Evolutionary conservation across 1,139 yeast genomes (phyloP), one percentile per base, ranked within the genome.

Genomic region (Yamadazyma diddensiae): DNA sequence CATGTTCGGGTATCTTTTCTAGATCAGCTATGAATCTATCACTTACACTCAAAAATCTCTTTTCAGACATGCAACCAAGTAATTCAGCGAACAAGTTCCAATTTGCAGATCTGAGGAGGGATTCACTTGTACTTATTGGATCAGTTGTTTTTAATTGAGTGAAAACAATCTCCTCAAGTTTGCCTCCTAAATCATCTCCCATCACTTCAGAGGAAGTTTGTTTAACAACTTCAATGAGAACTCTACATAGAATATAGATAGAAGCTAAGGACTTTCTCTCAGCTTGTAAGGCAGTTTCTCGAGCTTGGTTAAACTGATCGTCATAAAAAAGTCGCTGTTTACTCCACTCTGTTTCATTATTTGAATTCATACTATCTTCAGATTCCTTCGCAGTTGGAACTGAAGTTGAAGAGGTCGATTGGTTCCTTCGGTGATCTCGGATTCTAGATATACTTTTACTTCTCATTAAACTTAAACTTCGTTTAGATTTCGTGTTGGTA

Each of bases 21-120:
- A 94, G 61, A 49, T 90, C 97, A 0, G 95, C 94, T 36, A 92
- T 85, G 50, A 94, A 94, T 34, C 96, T 67, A 55, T 94, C 98
- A 50, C 94, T 86, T 1, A 94, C 97, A 38, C 88, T 80, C 12
- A 86, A 57, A 48, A 94, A 88, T 34, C 94, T 68, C 39, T 80
- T 78, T 30, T 77, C 82, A 0, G 96, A 85, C 95, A 94, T 88
- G 45, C 79, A 81, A 1, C 98, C 98, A 26, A 94, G 62, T 5
- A 94, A 63, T 43, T 86, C 88, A 0, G 97, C 95, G 56, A 94
- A 82, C 21, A 90, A 68, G 49, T 84, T 84, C 98, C 98, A 92
- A 52, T 92, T 94, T 0, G 96, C 90, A 2, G 94, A 79, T 36
- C 95, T 74, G 3, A 88, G 83, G 18, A 81, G 65, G 22, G 92